Conservation (phyloP, 106 monocot species). For the Platanthera zijinensis region DNA sequence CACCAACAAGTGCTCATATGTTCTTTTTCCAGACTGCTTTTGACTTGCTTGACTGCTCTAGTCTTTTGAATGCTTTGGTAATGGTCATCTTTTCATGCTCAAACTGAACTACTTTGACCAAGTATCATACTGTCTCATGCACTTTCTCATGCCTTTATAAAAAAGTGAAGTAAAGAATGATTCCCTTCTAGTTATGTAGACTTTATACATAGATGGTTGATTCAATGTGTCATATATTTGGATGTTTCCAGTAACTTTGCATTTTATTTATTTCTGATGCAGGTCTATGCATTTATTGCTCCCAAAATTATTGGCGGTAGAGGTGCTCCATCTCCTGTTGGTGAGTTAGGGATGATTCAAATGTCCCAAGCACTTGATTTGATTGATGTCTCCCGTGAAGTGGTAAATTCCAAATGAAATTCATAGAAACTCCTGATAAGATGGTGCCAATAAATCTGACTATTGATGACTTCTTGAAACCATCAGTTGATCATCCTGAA, state of each 20-base stretch:
- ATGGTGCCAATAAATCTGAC: background rate
- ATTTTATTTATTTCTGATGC: slow-evolving; percentile 8
- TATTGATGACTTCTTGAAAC: background rate
- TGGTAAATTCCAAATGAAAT: slow-evolving; percentile 23
- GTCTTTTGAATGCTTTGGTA: no score
- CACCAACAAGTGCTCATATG: no score
- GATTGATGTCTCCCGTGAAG: slow-evolving; percentile 73
- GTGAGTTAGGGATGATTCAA: slow-evolving; percentile 88
- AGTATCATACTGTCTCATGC: no score
- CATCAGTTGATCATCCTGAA: background rate
- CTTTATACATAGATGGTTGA: background rate
- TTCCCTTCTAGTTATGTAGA: background rate
- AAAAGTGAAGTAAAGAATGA: background rate
- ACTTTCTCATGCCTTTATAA: no score
- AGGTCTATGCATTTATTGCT: slow-evolving; percentile 94
- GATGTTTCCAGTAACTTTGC: background rate
- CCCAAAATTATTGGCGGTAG: slow-evolving; percentile 94
- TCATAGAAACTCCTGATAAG: background rate
- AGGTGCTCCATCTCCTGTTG: slow-evolving; percentile 92
- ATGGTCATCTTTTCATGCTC: no score
- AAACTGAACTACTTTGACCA: no score
- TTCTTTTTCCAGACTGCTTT: no score
- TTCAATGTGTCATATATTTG: background rate
- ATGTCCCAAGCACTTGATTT: slow-evolving; percentile 90
- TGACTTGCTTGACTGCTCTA: no score